Base-by-base conservation (phyloP, 352 stramenopile species). In the Nothophytophthora sp. region DNA sequence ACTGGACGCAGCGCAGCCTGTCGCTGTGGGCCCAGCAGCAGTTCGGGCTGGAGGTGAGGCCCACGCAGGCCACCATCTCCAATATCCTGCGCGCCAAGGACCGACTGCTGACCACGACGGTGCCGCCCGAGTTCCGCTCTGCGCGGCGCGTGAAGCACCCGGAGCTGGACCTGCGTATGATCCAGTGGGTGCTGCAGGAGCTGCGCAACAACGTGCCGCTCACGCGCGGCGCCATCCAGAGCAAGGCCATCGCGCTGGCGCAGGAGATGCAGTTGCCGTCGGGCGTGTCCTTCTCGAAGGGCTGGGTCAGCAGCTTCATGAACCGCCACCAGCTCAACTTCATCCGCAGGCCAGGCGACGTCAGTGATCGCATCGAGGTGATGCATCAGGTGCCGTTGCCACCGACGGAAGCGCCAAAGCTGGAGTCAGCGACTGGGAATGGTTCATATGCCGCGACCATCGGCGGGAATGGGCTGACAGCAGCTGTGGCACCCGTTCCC, bases 61-160 rank as follows among this genome's bases (percentile, higher is more conserved):
- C 74, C n/a, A 85, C 72, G 23, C 74, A 85, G 49, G 73, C 73
- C 44, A 84, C 76, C 12, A 84, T 88, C 61, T 88, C 76, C 36
- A 86, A 88, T 48, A 68, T 84, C 22, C 47, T 88, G 44, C 63
- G 72, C 32, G 44, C 47, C 32, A 72, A 73, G 43, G 63, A 81
- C 20, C 74, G 75, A 27, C 64, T 85, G 37, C 60, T 76, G 51
- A 63, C 18, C 25, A 58, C 66, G 25, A 61, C 61, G 15, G 73
- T 81, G 42, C 71, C 73, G 30, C 56, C 70, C 0, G 56, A 62
- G 20, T 81, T 73, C 55, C 64, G 73, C 44, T 70, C 67, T 23
- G 63, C 62, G 29, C 63, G 72, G 2, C 64, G 64, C 7, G 74
- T 86, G 1, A 78, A 74, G 44, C 55, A 83, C 47, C 72, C 77